Conservation (phyloP, 2,329 filamentous ascomycete genomes). For the Colletotrichum costaricense region DNA sequence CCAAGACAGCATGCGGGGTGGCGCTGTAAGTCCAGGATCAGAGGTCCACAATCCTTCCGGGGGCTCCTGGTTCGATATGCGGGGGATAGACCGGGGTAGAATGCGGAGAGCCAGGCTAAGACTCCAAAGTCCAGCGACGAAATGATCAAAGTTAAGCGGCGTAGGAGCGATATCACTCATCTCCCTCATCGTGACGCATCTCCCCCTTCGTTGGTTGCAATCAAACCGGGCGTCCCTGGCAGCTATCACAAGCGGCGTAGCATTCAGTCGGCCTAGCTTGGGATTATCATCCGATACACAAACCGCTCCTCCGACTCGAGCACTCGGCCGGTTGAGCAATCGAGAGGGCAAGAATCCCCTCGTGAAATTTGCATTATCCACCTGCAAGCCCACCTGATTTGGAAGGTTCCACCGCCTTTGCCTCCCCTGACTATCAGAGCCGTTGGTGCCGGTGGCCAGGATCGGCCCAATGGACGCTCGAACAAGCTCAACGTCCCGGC, state of each 20-base stretch:
- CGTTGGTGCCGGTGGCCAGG: slow-evolving; percentile 19
- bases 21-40: neutral
- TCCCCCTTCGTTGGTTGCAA: neutral
- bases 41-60: neutral
- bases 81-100: slow-evolving; percentile 20
- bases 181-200: slow-evolving; percentile 3
- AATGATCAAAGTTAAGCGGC: neutral
- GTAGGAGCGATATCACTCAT: neutral
- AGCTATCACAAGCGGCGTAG: neutral
- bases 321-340: slow-evolving; percentile 1
- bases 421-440: slow-evolving; percentile 19
- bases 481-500: slow-evolving; percentile 26
- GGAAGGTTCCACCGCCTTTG: slow-evolving; percentile 9
- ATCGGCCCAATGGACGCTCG: slow-evolving; percentile 29
- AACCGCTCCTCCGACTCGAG: slow-evolving; percentile 1
- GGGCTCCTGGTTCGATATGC: slow-evolving; percentile 28
- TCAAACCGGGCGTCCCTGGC: neutral
- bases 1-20: slow-evolving; percentile 6
- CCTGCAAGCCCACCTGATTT: slow-evolving; percentile 2
- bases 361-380: neutral
- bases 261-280: slow-evolving; percentile 1
- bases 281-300: slow-evolving; percentile 12
- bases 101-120: slow-evolving; percentile 14
- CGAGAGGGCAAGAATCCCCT: neutral
- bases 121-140: neutral